Base-by-base conservation (phyloP, 306 rosid species). In the Begonia peltatifolia region DNA sequence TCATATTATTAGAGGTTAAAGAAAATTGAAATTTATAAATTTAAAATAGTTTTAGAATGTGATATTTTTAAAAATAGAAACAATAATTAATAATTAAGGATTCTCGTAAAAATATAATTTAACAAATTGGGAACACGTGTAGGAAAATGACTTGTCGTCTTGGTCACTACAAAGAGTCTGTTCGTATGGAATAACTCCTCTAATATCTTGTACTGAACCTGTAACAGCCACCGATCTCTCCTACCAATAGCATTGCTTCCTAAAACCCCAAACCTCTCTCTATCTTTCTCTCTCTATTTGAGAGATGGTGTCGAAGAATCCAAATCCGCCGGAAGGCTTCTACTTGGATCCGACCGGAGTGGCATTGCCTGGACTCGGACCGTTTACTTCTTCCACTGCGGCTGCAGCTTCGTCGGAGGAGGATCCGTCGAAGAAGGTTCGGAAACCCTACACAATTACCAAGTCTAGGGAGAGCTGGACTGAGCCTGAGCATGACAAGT, bases 381-480 rank as follows among this genome's bases (percentile, higher is more conserved):
- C 81, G 12, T 82, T 79, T 56, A 52, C 78, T 22, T 52, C 74
- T 7, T 8, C 68, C 7, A 11, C 82, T 41, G 58, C 66, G 30
- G 30, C 58, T 4, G 60, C 77, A 14, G 46, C 77, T 46, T 14
- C 75, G 13, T 59, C 74, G 59, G 75, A 66, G 44, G 95, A 90
- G 46, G 95, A 86, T 62, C 38, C 38, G 38, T 18, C 69, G 9
- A 86, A 83, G 94, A 90, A 86, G 79, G 71, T 80, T 55, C 80
- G 95, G 0, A 90, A 90, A 52, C 95, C 95, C 4, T 90, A 90
- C 71, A 90, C 99, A 38, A 90, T 90, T 12, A 86, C 95, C 62
- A 90, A 90, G 88, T 86, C 99, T 43, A 72, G 99, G 58, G 99
- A 90, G 77, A 90, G 90, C 79, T 90, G 94, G 95, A 85, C 92